These are phyloP conservation scores for Gossypioides kirkii DNA, from an alignment of 345 rosid species.

Conservation along the genomic window DNA sequence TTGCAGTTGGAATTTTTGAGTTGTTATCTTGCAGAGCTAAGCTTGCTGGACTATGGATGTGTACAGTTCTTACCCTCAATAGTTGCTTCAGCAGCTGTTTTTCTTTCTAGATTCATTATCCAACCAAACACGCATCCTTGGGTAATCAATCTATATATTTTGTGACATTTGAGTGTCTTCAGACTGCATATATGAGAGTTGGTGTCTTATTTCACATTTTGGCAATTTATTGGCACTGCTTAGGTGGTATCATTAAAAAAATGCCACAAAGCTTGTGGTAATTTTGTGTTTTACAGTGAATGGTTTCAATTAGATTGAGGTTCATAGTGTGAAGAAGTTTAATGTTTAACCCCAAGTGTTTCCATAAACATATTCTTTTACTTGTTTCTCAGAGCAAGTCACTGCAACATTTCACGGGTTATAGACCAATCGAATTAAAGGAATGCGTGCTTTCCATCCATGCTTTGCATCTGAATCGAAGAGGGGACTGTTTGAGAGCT, in stretches of 20 bases:
- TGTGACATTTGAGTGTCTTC: neutral
- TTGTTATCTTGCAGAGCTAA: conserved; percentile 61
- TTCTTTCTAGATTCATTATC: conserved; percentile 48
- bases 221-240: neutral
- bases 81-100: conserved; percentile 57
- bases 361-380: neutral
- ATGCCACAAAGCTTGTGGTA: neutral
- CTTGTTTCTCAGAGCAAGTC: conserved; percentile 27
- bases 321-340: neutral
- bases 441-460: conserved; percentile 47
- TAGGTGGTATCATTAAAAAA: neutral
- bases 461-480: conserved; percentile 33
- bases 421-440: conserved; percentile 44
- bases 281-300: neutral
- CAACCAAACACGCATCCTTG: conserved; percentile 49
- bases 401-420: conserved; percentile 43
- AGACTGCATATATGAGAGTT: neutral
- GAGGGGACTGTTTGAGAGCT: conserved; percentile 33
- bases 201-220: neutral
- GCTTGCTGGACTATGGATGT: conserved; percentile 61
- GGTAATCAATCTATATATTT: conserved; percentile 31
- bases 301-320: neutral
- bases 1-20: conserved; percentile 54
- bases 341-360: neutral
- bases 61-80: conserved; percentile 54